These are phyloP conservation scores for Leishmania arabica DNA, from an alignment of 208 protist genomes.

Conservation along the genomic window DNA sequence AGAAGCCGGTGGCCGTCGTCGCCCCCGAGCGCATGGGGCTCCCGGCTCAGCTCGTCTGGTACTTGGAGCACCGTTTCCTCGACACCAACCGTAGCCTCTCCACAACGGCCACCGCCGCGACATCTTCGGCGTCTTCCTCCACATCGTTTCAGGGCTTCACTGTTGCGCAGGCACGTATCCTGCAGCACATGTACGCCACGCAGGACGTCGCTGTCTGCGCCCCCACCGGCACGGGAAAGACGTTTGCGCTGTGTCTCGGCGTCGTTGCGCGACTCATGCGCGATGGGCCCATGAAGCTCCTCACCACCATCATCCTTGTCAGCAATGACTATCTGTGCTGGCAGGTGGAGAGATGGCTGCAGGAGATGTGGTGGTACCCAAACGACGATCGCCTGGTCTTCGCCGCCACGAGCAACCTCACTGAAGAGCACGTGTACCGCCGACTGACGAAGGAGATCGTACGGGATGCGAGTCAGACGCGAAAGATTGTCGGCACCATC, in stretches of 20 bases:
- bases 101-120: neutral
- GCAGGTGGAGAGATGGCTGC: constrained; percentile 85
- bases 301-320: constrained; percentile 81
- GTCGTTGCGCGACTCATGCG: constrained; percentile 86
- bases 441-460: constrained; percentile 69
- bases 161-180: constrained; percentile 78
- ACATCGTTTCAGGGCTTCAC: constrained; percentile 51
- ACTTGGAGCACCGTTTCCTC: constrained; percentile 53
- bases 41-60: constrained; percentile 66
- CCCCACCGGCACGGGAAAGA: constrained; percentile 91
- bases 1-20: constrained; percentile 64
- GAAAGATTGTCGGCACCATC: constrained; percentile 42
- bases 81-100: constrained; percentile 24
- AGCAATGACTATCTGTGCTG: constrained; percentile 75
- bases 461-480: constrained; percentile 37
- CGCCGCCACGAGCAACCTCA: constrained; percentile 64
- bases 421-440: constrained; percentile 65
- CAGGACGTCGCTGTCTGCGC: constrained; percentile 88
- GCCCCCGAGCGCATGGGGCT: constrained; percentile 85
- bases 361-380: constrained; percentile 89
- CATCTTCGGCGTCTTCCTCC: neutral
- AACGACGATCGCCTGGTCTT: constrained; percentile 86
- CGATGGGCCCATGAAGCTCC: constrained; percentile 86
- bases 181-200: constrained; percentile 86
- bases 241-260: constrained; percentile 84